These are phyloP conservation scores for Teunomyces lycoperdinae DNA, from an alignment of 805 yeast species.

Conservation along the genomic window DNA sequence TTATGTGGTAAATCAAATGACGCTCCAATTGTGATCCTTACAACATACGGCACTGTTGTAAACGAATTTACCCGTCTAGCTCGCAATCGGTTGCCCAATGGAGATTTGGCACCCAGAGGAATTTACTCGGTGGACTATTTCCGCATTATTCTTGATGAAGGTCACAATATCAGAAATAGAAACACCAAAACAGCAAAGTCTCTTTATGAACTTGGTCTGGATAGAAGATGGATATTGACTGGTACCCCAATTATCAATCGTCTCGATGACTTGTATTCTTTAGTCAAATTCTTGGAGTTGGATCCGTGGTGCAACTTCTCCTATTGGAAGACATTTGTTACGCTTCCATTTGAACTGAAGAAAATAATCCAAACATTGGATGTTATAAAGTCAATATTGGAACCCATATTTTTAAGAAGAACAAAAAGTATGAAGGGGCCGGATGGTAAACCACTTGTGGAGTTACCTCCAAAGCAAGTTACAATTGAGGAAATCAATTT, in stretches of 20 bases:
- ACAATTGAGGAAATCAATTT: slow-evolving; percentile 65
- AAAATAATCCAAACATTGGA: slow-evolving; percentile 70
- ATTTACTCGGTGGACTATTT: slow-evolving; percentile 71
- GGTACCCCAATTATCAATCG: slow-evolving; percentile 93
- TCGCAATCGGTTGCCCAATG: slow-evolving; percentile 25
- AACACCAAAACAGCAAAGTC: slow-evolving; percentile 78
- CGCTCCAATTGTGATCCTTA: slow-evolving; percentile 69
- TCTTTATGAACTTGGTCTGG: slow-evolving; percentile 59
- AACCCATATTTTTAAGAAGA: slow-evolving; percentile 78
- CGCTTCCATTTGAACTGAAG: slow-evolving; percentile 76
- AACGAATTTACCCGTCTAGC: slow-evolving; percentile 62
- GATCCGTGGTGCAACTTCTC: slow-evolving; percentile 88
- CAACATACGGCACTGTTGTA: slow-evolving; percentile 85
- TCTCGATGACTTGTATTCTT: slow-evolving; percentile 79
- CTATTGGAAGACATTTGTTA: slow-evolving; percentile 84
- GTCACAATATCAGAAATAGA: slow-evolving; percentile 82
- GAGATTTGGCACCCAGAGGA: slow-evolving; percentile 43
- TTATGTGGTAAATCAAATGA: slow-evolving; percentile 38
- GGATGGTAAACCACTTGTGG: slow-evolving; percentile 72
- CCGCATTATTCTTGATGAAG: slow-evolving; percentile 83
- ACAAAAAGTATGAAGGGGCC: slow-evolving; percentile 79
- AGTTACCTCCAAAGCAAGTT: slow-evolving; percentile 73
- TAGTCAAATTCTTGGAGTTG: slow-evolving; percentile 69
- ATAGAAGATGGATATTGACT: slow-evolving; percentile 79
- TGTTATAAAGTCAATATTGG: slow-evolving; percentile 79